Evolutionary conservation across 768 basidiomycete genomes (phyloP), one percentile per base, ranked within the genome.

Genomic region (Tephrocybe rancida): DNA sequence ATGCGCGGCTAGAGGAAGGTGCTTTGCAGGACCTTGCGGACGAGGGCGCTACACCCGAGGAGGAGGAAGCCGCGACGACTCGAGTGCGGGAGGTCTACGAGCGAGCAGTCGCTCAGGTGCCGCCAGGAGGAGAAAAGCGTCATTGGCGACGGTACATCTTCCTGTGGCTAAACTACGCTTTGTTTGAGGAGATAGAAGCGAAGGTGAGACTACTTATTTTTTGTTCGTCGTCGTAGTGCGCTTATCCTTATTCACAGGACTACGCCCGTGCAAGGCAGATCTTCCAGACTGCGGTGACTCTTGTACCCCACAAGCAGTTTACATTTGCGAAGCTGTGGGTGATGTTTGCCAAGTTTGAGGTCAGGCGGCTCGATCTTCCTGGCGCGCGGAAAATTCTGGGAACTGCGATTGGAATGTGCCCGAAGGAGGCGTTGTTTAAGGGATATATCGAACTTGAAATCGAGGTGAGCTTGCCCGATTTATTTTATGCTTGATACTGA

Each of bases 251-350:
- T 32, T 6, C 3, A 43, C 29, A 96, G 89, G 95, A 99, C 64
- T 88, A 86, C 60, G 77, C 77, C 29, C 88, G 97, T 2, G 80
- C 92, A 22, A 82, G 95, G 45, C 91, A 98, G 63, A 88, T 99
- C 27, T 98, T 95, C 72, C 88, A 93, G 68, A 95, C 94, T 0
- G 92, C 88, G 5, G 72, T 96, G 48, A 81, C 82, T 54, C 85
- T 98, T 21, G 87, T 98, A 2, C 97, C 97, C 0, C 96, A 99
- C 69, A 96, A 96, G 65, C 84, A 87, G 54, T 99, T 99, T 70
- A 98, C 97, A 0, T 99, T 99, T 61, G 92, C 97, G 3, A 99
- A 99, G 72, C 74, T 98, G 10, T 99, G 97, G 97, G 69, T 91
- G 18, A 82, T 90, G 75, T 96, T 88, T 60, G 93, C 96, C 5